Base-by-base conservation (phyloP, 2,329 filamentous ascomycete genomes). In the Scedosporium apiospermum region DNA sequence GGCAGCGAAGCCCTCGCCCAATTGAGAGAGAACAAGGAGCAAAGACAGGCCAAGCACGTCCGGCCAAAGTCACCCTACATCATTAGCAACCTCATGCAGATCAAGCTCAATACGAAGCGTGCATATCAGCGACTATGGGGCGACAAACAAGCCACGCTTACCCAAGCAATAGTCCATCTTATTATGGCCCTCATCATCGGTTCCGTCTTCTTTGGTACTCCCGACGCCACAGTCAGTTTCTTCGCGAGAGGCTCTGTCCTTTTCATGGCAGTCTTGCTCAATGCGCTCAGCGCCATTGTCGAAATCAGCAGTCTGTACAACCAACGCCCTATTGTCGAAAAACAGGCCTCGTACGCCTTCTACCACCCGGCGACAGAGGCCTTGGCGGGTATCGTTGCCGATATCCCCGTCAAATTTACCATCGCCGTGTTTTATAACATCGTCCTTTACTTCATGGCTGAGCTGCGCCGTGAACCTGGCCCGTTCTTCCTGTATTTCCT, bases 401-500 rank as follows among this genome's bases (percentile, higher is more conserved):
- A 86, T 57, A 76, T 87, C 3, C 84, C 85, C 0, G 75, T 85
- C 67, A 87, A 87, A 67, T 81, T 87, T 62, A 63, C 76, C 3
- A 77, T 77, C 0, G 76, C 79, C 0, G 69, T 76, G 1, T 67
- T 74, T 4, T 87, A 85, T 74, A 83, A 86, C 66, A 63, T 85
- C 3, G 75, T 82, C 14, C 70, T 86, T 2, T 87, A 87, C 71
- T 87, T 86, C 67, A 69, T 87, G 68, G 71, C 79, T 1, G 77
- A 77, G 1, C 73, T 85, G 2, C 72, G 78, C 1, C 80, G 88
- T 30, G 82, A 84, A 60, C 77, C 89, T 0, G 84, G 81, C 0
- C 77, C 84, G 1, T 95, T 93, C 77, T 95, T 95, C 75, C 79
- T 91, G 65, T 95, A 88, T 76, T 81, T 89, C 65, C 75, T 95